Percentiles rank a stretch among this genome's conserved stretches.
These are phyloP conservation scores for Cucurbita moschata DNA, from an alignment of 306 rosid species.

Conservation along the genomic window DNA sequence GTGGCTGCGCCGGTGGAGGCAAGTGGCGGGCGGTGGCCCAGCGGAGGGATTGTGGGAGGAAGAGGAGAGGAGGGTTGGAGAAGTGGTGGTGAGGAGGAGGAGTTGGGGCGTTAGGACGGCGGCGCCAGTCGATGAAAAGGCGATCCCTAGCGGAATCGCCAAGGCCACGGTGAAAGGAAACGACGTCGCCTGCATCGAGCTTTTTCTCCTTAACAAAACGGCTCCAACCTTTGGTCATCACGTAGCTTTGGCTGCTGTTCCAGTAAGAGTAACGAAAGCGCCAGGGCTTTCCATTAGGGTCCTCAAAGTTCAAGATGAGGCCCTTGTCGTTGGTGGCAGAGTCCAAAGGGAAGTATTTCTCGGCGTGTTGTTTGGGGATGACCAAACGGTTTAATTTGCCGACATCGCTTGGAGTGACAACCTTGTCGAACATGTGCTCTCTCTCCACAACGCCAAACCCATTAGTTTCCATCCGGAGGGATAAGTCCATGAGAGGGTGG, in stretches of 20 bases:
- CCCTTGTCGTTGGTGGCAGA: conserved; percentile 8
- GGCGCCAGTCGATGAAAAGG: conserved; percentile 11
- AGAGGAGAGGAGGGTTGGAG: background rate
- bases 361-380: conserved; percentile 13
- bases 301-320: conserved; percentile 11
- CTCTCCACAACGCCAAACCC: conserved; percentile 1
- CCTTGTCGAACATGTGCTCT: conserved; percentile 15
- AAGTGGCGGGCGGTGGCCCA: conserved; percentile 3
- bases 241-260: conserved; percentile 19
- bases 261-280: conserved; percentile 18
- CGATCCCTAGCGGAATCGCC: conserved; percentile 1
- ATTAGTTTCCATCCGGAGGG: background rate
- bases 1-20: background rate
- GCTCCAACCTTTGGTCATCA: conserved; percentile 15
- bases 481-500: background rate
- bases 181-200: conserved; percentile 10
- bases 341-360: conserved; percentile 11
- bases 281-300: conserved; percentile 10
- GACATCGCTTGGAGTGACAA: conserved; percentile 13
- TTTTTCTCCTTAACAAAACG: conserved; percentile 13
- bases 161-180: conserved; percentile 5
- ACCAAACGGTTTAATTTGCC: conserved; percentile 11
- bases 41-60: background rate
- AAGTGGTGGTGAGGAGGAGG: background rate
- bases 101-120: background rate